phyloP scores from a whole-genome alignment of 768 basidiomycete genomes.

The Lactarius tabidus region DNA sequence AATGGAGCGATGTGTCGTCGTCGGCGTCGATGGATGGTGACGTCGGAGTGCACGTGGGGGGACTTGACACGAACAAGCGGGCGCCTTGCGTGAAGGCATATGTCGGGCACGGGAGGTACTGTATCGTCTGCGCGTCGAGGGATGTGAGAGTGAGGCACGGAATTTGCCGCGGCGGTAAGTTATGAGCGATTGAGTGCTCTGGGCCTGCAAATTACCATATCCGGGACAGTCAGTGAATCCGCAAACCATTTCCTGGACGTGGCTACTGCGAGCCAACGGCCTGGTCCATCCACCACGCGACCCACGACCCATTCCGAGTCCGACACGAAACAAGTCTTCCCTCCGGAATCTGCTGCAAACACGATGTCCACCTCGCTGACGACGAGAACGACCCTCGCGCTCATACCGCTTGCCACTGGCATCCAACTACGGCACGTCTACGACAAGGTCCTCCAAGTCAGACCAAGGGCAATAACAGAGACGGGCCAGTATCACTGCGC shows the following conservation, averaged over 20 bases:
- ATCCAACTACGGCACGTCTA: not conserved
- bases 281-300: too few species aligned
- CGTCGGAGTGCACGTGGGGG: not conserved
- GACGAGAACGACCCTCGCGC: not conserved
- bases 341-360: not conserved
- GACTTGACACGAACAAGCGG: slow-evolving; percentile 1
- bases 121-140: not conserved
- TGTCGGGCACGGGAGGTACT: not conserved
- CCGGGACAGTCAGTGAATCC: too few species aligned
- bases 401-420: not conserved
- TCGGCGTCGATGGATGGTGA: not conserved
- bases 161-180: too few species aligned
- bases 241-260: too few species aligned
- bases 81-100: not conserved
- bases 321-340: not conserved
- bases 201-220: too few species aligned
- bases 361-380: not conserved
- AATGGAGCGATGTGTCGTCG: slow-evolving; percentile 6
- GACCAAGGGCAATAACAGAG: not conserved
- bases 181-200: too few species aligned
- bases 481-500: not conserved
- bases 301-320: not conserved
- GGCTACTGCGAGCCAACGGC: too few species aligned
- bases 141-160: not conserved
- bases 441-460: not conserved